These are phyloP conservation scores for Phytopythium sindhum DNA, from an alignment of 352 stramenopile genomes.

Conservation along the genomic window DNA sequence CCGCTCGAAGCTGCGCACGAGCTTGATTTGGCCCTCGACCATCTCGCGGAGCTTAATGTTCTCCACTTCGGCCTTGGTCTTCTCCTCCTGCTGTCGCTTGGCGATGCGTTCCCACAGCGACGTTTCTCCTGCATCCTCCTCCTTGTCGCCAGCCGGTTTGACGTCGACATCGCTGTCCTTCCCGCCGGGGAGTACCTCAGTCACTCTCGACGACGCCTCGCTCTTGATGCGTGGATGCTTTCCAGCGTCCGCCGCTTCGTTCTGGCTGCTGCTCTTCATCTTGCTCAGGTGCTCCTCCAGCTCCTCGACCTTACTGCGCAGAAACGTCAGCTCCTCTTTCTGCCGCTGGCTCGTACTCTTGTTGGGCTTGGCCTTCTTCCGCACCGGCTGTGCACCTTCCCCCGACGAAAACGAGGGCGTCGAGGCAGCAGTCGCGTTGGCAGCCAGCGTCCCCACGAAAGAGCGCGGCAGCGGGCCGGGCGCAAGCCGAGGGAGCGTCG, in stretches of 20 bases:
- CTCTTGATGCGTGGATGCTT: not conserved
- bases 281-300: constrained; percentile 18
- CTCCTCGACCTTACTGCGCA: constrained; percentile 20
- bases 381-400: constrained; percentile 6
- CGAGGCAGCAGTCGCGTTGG: not conserved
- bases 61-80: constrained; percentile 33
- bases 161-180: not conserved
- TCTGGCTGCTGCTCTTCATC: constrained; percentile 10
- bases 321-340: constrained; percentile 34
- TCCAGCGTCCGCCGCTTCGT: not conserved
- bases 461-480: not conserved
- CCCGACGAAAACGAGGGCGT: not conserved
- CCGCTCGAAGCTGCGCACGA: constrained; percentile 36
- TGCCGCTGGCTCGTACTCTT: constrained; percentile 37
- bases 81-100: constrained; percentile 31
- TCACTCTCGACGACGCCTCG: not conserved
- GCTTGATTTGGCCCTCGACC: constrained; percentile 34
- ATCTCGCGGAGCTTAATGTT: constrained; percentile 43
- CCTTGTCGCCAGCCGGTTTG: not conserved
- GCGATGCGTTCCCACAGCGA: constrained; percentile 41
- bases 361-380: constrained; percentile 29
- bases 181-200: not conserved
- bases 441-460: not conserved
- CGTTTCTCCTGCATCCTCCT: constrained; percentile 7
- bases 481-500: not conserved